Conservation (phyloP, 305 asterid species). For the Stenogyne calaminthoides region DNA sequence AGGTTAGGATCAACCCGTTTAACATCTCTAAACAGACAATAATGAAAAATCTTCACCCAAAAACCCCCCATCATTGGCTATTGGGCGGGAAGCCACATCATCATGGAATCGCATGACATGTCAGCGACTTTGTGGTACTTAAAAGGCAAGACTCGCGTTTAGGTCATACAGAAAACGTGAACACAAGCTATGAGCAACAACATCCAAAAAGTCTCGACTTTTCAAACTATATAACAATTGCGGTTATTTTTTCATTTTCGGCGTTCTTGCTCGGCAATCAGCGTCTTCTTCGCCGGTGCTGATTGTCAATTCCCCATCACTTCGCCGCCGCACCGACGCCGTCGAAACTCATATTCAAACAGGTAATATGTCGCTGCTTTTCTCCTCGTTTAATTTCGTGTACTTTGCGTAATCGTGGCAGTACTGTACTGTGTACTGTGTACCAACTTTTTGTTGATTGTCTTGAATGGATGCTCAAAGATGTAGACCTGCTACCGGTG, state of each 20-base stretch:
- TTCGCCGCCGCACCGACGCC: conserved; percentile 14
- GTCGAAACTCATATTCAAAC: background rate
- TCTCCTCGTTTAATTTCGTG: background rate
- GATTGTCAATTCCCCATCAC: conserved; percentile 7
- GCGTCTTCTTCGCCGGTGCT: conserved; percentile 10
- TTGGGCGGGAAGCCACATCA: background rate
- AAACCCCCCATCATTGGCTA: too few species aligned
- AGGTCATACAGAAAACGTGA: background rate
- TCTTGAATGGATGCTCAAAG: background rate
- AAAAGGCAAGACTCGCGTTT: background rate
- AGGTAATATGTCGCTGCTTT: conserved; percentile 22
- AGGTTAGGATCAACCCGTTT: too few species aligned
- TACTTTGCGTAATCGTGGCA: background rate
- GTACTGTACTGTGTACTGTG: background rate
- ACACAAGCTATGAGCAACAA: background rate
- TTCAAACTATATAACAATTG: background rate
- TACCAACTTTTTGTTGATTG: background rate
- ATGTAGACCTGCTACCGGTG: background rate
- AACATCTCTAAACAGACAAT: too few species aligned
- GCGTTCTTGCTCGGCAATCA: conserved; percentile 3
- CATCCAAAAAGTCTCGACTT: background rate
- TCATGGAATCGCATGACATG: background rate
- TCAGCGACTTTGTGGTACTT: background rate
- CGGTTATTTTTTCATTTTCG: background rate
- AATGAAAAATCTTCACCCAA: too few species aligned